Base-by-base conservation (phyloP, 2,329 filamentous ascomycete genomes). In the Rasamsonia emersonii region DNA sequence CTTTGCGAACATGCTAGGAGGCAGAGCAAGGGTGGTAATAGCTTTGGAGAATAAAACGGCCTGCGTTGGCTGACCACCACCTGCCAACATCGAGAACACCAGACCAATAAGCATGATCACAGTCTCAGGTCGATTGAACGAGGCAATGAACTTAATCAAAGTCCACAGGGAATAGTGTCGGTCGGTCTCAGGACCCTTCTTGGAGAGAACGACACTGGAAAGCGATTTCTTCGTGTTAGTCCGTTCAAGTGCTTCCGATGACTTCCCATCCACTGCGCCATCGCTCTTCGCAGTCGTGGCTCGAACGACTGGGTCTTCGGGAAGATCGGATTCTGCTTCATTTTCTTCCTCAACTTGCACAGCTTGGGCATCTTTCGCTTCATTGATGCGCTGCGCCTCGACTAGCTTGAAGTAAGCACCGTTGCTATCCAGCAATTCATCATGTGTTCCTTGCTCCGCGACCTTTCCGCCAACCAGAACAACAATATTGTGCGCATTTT, bases 401-500 rank as follows among this genome's bases (percentile, higher is more conserved):
- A 96, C 88, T 8, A 96, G 74, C 36, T 79, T 82, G 57, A 73
- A 82, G 58, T 96, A 98, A 6, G 86, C 80, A 13, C 75, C 78
- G 41, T 74, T 64, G 38, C 60, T 68, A 44, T 78, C 75, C 3
- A 96, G 65, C 8, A 98, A 70, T 9, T 82, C 71, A 37, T 89
- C 75, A 54, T 96, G 91, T 0, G 76, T 88, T 31, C 91, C 91
- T 58, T 95, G 86, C 59, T 98, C 91, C 9, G 93, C 71, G 38
- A 98, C 93, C n/a, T 70, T 65, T 9, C 91, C 91, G 39, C 78
- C 63, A 4, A 78, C 73, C 79, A 98, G 89, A 41, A 95, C 89
- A 9, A 96, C 84, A 45, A 98, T 98, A 50, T 94, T 95, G 58
- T 96, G 82, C 0, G 89, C 89, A 41, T 86, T 79, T 58, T 79